Evolutionary conservation across 1,139 yeast species (phyloP).

Genomic region (Nematodospora anomalae): DNA sequence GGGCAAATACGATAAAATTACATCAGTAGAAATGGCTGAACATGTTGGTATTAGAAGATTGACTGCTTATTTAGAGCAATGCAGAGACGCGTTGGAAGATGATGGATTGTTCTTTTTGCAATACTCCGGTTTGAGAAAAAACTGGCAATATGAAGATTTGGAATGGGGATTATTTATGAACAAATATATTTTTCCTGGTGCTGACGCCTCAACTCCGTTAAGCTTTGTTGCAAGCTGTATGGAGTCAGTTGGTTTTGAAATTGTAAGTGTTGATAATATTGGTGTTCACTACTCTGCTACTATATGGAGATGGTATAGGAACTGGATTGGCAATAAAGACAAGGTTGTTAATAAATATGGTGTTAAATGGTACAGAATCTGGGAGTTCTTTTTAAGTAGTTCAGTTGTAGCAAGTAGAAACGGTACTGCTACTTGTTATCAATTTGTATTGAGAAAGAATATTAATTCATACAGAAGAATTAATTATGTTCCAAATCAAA

Average conservation of each 20-base stretch:
- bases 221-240: slow-evolving; percentile 76
- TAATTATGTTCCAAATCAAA: slow-evolving; percentile 76
- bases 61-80: slow-evolving; percentile 71
- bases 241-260: slow-evolving; percentile 86
- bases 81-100: slow-evolving; percentile 83
- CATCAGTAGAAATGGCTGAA: slow-evolving; percentile 94
- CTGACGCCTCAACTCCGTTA: slow-evolving; percentile 93
- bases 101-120: slow-evolving; percentile 87
- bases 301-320: slow-evolving; percentile 92
- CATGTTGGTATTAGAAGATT: slow-evolving; percentile 93
- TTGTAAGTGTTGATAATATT: slow-evolving; percentile 79
- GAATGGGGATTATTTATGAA: slow-evolving; percentile 96
- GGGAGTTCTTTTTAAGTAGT: slow-evolving; percentile 87
- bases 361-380: slow-evolving; percentile 85
- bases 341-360: slow-evolving; percentile 80
- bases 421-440: slow-evolving; percentile 92
- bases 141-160: slow-evolving; percentile 93
- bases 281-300: slow-evolving; percentile 94
- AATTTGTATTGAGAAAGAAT: slow-evolving; percentile 87
- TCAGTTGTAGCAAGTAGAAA: slow-evolving; percentile 87
- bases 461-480: slow-evolving; percentile 81
- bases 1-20: slow-evolving; percentile 81
- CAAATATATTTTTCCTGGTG: slow-evolving; percentile 96
- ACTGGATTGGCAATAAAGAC: slow-evolving; percentile 87
- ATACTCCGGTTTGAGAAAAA: slow-evolving; percentile 87